phyloP scores from a whole-genome alignment of 1,284 basidiomycete species.

The Naganishia sp. region DNA sequence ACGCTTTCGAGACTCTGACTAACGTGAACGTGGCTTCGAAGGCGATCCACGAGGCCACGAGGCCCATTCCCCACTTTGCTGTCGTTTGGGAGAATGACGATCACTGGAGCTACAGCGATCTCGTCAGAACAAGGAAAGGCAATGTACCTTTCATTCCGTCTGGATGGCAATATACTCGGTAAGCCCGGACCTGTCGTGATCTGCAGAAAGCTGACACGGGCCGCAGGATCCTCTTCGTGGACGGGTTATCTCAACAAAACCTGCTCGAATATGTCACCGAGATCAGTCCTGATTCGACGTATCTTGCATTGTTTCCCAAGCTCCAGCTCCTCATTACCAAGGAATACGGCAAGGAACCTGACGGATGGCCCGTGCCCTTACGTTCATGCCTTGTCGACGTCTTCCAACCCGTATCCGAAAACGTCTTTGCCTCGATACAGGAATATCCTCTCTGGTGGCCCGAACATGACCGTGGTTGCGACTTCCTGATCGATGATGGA shows the following conservation, averaged over 20 bases:
- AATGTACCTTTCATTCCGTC: not conserved
- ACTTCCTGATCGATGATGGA: too few species aligned
- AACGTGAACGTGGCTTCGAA: slow-evolving; percentile 7
- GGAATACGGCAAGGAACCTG: not conserved
- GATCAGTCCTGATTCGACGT: not conserved
- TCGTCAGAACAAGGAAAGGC: not conserved
- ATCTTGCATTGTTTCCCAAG: not conserved
- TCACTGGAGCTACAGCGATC: not conserved
- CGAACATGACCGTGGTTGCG: not conserved
- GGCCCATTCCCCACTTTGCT: not conserved
- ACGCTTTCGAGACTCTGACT: not conserved
- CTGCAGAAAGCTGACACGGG: not conserved
- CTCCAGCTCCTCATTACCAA: slow-evolving; percentile 1
- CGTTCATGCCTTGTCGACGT: slow-evolving; percentile 3
- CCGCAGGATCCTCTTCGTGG: not conserved
- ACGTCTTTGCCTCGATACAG: not conserved
- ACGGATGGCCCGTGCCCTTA: not conserved
- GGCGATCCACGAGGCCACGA: not conserved
- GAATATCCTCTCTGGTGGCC: slow-evolving; percentile 6
- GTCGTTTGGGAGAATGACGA: slow-evolving; percentile 1
- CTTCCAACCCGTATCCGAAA: not conserved
- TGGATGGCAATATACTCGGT: not conserved
- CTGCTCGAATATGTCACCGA: not conserved
- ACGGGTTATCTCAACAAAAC: not conserved
- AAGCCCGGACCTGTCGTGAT: not conserved